These are phyloP conservation scores for Geosmithia morbida DNA, from an alignment of 2,329 filamentous ascomycete species.

Conservation along the genomic window DNA sequence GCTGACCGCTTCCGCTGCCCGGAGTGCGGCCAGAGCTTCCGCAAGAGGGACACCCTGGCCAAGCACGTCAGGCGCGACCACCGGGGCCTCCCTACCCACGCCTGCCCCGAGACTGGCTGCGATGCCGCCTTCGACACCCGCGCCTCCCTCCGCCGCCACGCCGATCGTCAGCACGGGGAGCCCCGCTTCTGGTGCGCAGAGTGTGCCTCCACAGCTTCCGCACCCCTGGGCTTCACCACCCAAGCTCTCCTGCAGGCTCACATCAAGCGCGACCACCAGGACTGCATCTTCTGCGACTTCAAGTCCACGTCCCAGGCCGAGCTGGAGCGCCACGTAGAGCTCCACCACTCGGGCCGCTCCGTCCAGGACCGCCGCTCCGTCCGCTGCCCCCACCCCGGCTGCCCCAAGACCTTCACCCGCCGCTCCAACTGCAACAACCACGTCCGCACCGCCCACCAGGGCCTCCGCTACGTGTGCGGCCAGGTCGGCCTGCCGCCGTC, in stretches of 20 bases:
- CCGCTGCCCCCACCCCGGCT: conserved; percentile 52
- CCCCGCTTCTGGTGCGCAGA: conserved; percentile 64
- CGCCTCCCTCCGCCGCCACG: conserved; percentile 56
- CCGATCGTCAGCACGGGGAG: conserved; percentile 53
- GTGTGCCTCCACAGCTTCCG: conserved; percentile 33
- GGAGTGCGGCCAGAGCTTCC: conserved; percentile 64
- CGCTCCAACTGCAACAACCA: conserved; percentile 74
- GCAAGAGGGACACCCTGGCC: conserved; percentile 76
- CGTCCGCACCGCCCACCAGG: conserved; percentile 62
- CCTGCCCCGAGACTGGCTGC: conserved; percentile 51
- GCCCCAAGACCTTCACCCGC: conserved; percentile 66
- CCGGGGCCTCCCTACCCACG: conserved; percentile 54
- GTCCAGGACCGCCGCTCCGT: conserved; percentile 51
- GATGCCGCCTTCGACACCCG: conserved; percentile 58
- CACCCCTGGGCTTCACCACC: conserved; percentile 51
- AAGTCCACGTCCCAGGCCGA: conserved; percentile 52
- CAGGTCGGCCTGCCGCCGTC: conserved; percentile 38
- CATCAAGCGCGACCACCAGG: conserved; percentile 55
- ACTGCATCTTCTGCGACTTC: conserved; percentile 60
- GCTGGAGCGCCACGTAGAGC: conserved; percentile 65
- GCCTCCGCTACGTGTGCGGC: conserved; percentile 68
- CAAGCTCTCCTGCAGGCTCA: conserved; percentile 59
- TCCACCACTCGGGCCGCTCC: conserved; percentile 51
- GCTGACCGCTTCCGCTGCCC: conserved; percentile 63
- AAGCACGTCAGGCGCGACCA: conserved; percentile 71